Evolutionary conservation across 2,329 filamentous ascomycete genomes (phyloP).

Genomic region (Cercospora sojina): DNA sequence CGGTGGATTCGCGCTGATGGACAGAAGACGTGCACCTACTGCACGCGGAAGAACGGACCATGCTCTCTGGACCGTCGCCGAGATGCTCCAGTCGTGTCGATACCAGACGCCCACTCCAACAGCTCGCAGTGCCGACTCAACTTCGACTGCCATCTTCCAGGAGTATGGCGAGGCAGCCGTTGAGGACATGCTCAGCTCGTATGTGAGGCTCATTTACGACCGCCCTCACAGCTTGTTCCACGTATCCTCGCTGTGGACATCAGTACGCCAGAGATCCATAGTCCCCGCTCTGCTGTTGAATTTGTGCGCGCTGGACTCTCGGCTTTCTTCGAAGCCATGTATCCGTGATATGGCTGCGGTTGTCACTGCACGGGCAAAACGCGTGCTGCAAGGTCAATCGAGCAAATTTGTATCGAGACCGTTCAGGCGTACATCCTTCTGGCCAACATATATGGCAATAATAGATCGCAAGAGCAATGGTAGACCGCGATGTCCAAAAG

Average conservation of each 20-base stretch:
- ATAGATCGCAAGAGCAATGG: too few relatives aligned
- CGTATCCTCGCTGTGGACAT: not conserved
- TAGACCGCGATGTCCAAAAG: too few relatives aligned
- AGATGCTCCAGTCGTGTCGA: not conserved
- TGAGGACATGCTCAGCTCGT: not conserved
- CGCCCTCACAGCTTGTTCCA: not conserved
- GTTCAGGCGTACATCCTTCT: not conserved
- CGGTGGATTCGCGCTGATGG: not conserved
- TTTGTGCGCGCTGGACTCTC: not conserved
- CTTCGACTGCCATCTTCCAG: not conserved
- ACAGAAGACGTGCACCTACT: not conserved
- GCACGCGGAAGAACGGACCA: not conserved
- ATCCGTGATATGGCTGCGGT: not conserved
- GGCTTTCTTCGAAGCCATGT: not conserved
- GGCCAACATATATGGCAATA: not conserved
- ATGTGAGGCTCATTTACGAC: not conserved
- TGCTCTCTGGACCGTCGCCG: not conserved
- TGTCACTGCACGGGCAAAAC: not conserved
- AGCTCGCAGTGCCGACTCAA: not conserved
- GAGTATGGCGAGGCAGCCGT: not conserved
- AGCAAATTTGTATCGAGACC: not conserved
- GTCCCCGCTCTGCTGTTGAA: not conserved
- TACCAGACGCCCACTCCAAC: not conserved
- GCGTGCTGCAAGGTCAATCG: not conserved
- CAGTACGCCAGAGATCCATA: not conserved